Base-by-base conservation (phyloP, 352 stramenopile genomes). In the Sclerospora graminicola region DNA sequence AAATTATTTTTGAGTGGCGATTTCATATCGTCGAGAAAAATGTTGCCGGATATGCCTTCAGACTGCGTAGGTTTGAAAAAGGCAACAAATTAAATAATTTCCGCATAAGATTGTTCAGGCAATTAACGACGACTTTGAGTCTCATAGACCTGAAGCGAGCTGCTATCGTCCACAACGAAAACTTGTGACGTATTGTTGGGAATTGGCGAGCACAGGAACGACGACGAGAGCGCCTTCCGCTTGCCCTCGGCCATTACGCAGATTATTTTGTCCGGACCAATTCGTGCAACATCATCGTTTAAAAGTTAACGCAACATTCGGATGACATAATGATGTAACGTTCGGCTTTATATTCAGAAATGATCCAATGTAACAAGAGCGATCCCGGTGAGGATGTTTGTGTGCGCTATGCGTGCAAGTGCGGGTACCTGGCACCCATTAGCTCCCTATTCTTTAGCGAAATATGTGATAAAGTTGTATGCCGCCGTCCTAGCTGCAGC, bases 391-490 rank as follows among this genome's bases (percentile, higher is more conserved):
- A 61, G 37, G 67, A 35, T 31, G 67, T 77, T 33, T 38, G 49
- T 52, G 63, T 91, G 37, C 64, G 57, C 48, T 92, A 92, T 57
- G 69, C 55, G 34, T 92, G 80, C 62, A 63, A 66, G 36, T 92
- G 80, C 58, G 80, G 80, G 8, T 58, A 76, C 51, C 56, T 76
- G 54, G 63, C 58, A 36, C 75, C 80, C 11, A 30, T 89, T 10
- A 40, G 58, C 37, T 43, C 56, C 10, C 51, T 92, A 37, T 89
- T 86, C 55, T 92, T 66, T 60, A 89, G 80, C 44, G 78, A 89
- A 29, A 64, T 73, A 19, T 85, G 75, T 32, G 62, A 84, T 14
- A 84, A 84, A 42, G 56, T 78, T 8, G 77, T 92, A 21, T 92
- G 80, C 16, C 76, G 77, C 14, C 54, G 60, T 23, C 68, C 80